Evolutionary conservation across 495 filamentous ascomycete species (phyloP).

Genomic region (Sordaria brevicollis): DNA sequence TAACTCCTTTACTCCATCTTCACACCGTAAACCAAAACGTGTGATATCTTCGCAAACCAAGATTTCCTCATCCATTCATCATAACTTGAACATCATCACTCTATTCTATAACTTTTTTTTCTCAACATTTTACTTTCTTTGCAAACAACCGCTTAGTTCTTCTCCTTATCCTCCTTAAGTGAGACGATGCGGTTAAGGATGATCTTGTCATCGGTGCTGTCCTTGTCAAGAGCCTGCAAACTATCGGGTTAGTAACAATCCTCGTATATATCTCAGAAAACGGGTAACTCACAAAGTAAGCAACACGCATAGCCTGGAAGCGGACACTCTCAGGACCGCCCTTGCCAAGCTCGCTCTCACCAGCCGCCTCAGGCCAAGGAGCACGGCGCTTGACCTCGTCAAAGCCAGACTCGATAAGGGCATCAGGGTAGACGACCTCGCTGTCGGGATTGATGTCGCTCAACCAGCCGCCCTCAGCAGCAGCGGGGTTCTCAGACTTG

Average conservation of each 20-base stretch:
- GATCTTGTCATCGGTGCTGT: conserved; percentile 64
- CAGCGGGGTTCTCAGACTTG: conserved; percentile 68
- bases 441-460: conserved; percentile 79
- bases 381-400: conserved; percentile 63
- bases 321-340: conserved; percentile 62
- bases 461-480: conserved; percentile 64
- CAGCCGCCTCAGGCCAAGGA: conserved; percentile 74
- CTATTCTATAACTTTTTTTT: neutral
- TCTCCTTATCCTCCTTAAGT: conserved; percentile 80
- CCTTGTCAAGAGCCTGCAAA: conserved; percentile 54
- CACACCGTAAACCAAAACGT: neutral
- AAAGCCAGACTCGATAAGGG: conserved; percentile 78
- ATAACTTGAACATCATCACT: no score
- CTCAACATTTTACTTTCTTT: neutral
- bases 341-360: conserved; percentile 47
- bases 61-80: neutral
- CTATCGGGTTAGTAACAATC: conserved; percentile 8
- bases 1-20: neutral
- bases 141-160: conserved; percentile 29
- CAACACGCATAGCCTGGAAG: conserved; percentile 88
- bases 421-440: conserved; percentile 65
- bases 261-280: no score
- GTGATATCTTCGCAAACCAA: neutral
- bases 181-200: conserved; percentile 88
- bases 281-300: conserved; percentile 54